Evolutionary conservation across 164 flowering plant genomes (phyloP).

Genomic region (Piper betle): DNA sequence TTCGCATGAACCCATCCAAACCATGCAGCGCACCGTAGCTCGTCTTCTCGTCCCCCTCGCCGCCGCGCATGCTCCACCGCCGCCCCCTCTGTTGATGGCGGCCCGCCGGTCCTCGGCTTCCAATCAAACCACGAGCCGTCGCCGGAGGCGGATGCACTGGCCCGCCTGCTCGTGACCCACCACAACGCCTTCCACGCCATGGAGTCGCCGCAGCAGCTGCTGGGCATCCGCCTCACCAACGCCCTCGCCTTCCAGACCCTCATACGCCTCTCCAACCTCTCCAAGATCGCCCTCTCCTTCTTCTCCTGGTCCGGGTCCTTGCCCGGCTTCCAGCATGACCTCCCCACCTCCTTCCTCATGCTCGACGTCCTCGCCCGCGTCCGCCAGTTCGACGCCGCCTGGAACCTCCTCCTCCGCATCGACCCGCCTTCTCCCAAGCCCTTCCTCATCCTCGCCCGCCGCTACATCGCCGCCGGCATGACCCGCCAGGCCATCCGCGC

Average conservation of each 20-base stretch:
- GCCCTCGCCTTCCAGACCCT: constrained; percentile 63
- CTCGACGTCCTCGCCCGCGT: constrained; percentile 64
- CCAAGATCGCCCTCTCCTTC: constrained; percentile 71
- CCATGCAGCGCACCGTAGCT: constrained; percentile 1
- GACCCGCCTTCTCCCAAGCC: constrained; percentile 38
- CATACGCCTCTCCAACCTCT: constrained; percentile 45
- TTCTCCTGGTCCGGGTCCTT: constrained; percentile 45
- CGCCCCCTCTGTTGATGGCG: not conserved
- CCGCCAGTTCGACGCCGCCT: constrained; percentile 75
- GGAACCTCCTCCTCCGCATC: constrained; percentile 77
- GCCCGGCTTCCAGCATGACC: constrained; percentile 22
- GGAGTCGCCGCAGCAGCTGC: constrained; percentile 80
- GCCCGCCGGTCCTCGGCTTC: not conserved
- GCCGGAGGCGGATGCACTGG: constrained; percentile 49
- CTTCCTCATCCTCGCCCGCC: constrained; percentile 46
- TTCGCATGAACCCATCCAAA: not conserved
- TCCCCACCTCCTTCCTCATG: constrained; percentile 35
- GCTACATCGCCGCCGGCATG: constrained; percentile 64
- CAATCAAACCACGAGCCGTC: constrained; percentile 25
- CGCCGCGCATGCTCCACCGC: not conserved
- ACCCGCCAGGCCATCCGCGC: constrained; percentile 80
- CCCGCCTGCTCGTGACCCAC: constrained; percentile 53
- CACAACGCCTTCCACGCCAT: constrained; percentile 87
- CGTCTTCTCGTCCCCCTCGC: not conserved
- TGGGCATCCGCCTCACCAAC: constrained; percentile 46